Evolutionary conservation across 2,329 filamentous ascomycete species (phyloP).

Genomic region (Colletotrichum coccodes): DNA sequence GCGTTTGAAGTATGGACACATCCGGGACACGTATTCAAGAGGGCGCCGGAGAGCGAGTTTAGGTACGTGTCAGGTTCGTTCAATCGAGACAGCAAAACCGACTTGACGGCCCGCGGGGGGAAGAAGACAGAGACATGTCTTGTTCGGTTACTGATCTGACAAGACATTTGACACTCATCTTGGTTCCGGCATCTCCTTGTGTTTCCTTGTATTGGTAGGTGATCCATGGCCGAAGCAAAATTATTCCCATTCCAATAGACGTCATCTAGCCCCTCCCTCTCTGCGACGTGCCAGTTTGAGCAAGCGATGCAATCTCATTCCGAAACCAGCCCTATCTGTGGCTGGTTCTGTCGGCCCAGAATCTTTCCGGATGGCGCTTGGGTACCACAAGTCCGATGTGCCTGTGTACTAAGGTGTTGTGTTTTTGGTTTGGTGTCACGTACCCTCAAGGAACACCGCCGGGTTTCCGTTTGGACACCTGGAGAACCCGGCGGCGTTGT

Average conservation of each 20-base stretch:
- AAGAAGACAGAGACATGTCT: background rate
- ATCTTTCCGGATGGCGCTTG: conserved; percentile 24
- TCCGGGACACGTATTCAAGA: background rate
- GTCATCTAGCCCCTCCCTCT: conserved; percentile 2
- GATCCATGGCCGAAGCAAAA: background rate
- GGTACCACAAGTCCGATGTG: conserved; percentile 12
- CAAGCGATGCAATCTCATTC: conserved; percentile 5
- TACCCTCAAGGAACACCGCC: too few relatives aligned
- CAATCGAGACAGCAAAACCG: background rate
- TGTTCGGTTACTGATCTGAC: background rate
- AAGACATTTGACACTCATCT: background rate
- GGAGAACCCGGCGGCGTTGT: too few relatives aligned
- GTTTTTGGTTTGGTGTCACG: too few relatives aligned
- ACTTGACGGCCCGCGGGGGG: background rate
- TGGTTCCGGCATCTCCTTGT: background rate
- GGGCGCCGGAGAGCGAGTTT: background rate
- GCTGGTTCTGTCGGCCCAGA: conserved; percentile 17
- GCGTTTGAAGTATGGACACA: background rate
- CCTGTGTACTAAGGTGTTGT: background rate
- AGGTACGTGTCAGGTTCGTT: conserved; percentile 24
- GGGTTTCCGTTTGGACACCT: too few relatives aligned
- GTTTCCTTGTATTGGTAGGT: background rate
- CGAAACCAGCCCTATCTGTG: conserved; percentile 24
- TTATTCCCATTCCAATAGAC: background rate
- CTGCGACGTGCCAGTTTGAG: conserved; percentile 9